Base-by-base conservation (phyloP, 371 early-diverging fungal genomes). In the Haplosporangium sp. region DNA sequence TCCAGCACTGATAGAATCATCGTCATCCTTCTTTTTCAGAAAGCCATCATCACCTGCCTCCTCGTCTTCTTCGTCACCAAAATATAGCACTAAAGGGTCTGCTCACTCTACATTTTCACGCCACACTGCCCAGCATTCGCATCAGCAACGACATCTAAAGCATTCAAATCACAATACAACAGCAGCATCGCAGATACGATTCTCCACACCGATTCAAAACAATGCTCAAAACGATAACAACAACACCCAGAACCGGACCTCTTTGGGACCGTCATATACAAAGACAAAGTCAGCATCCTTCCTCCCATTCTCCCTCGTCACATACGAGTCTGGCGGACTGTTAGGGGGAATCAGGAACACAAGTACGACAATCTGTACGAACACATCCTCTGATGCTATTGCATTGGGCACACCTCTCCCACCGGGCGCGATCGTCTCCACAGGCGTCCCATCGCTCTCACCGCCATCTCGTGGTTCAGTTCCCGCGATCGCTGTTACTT, bases 321-420 rank as follows among this genome's bases (percentile, higher is more conserved):
- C 75, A 0, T 69, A 75, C 41, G 75, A 75, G 41, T 64, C 62
- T n/a, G 75, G 75, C 11, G 63, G 75, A 2, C 20, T 69, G 6
- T 23, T 75, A 0, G 68, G 68, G 3, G 75, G 60, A 37, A 55
- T 65, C 59, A 75, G 62, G 36, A 67, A 68, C 52, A 56, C 74
- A 5, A 68, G 64, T 12, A 63, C 74, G 1, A 60, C 56, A 14
- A 51, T 69, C 21, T 65, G 75, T 21, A 75, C 70, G 6, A 60
- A 69, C 9, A 62, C 64, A 2, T 56, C 61, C 9, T 74, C 75
- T 0, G 42, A 69, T 6, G 16, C 65, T 13, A 52, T 69, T 5
- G 65, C 69, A 1, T 69, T 65, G 20, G 69, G 66, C 2, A 65
- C 75, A 6, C 55, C 62, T 6, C 58, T 74, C 6, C 75, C 69